Evolutionary conservation across 441 rosid genomes (phyloP).

Genomic region (Adansonia rubrostipa): DNA sequence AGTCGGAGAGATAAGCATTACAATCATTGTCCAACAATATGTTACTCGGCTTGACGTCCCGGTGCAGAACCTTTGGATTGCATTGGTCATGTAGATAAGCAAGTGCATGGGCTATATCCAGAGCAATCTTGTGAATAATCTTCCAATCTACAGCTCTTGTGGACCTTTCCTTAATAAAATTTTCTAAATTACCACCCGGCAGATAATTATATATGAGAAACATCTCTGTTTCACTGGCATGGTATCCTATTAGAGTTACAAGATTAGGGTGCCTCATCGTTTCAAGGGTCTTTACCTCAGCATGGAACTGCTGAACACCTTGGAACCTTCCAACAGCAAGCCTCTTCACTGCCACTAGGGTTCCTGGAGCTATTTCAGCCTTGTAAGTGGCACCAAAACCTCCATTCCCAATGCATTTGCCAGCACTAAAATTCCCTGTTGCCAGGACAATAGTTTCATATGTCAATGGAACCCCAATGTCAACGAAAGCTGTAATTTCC

Average conservation of each 20-base stretch:
- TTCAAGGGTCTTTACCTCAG: conserved; percentile 47
- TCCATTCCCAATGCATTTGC: conserved; percentile 51
- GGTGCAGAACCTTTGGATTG: conserved; percentile 47
- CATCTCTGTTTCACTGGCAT: conserved; percentile 51
- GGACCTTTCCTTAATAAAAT: conserved; percentile 48
- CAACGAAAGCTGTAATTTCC: conserved; percentile 41
- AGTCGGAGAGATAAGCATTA: conserved; percentile 50
- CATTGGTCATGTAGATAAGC: conserved; percentile 48
- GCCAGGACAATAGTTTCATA: conserved; percentile 44
- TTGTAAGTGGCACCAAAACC: conserved; percentile 57
- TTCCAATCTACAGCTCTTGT: conserved; percentile 42
- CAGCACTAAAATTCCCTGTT: conserved; percentile 43
- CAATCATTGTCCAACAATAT: conserved; percentile 46
- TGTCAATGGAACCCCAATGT: conserved; percentile 45
- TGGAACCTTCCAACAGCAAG: conserved; percentile 49
- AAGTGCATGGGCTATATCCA: conserved; percentile 46
- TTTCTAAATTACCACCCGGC: conserved; percentile 53
- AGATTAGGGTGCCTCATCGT: conserved; percentile 47
- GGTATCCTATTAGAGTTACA: conserved; percentile 49
- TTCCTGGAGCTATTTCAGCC: conserved; percentile 48
- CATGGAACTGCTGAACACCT: conserved; percentile 46
- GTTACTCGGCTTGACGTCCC: conserved; percentile 56
- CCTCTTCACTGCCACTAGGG: conserved; percentile 45
- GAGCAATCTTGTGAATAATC: conserved; percentile 51
- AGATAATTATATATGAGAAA: conserved; percentile 52